Conservation (phyloP, 768 basidiomycete species). For the Lyophyllum shimeji region DNA sequence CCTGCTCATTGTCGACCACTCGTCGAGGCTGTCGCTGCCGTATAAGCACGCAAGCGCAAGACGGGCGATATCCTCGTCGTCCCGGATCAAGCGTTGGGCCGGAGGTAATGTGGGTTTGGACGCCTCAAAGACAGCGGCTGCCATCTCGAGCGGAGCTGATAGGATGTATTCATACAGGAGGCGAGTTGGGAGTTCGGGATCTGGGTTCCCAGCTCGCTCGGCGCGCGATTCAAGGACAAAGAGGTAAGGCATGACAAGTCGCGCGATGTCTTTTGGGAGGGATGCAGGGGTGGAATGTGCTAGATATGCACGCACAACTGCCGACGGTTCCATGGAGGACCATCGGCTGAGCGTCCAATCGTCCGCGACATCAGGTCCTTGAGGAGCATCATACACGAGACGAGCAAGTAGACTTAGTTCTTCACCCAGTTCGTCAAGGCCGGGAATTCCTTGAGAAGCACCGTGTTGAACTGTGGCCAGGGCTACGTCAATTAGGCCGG, state of each 20-base stretch:
- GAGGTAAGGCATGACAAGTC: slow-evolving; percentile 88
- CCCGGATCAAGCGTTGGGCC: slow-evolving; percentile 70
- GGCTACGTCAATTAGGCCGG: slow-evolving; percentile 79
- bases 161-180: slow-evolving; percentile 75
- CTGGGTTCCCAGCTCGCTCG: slow-evolving; percentile 75
- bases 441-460: slow-evolving; percentile 74
- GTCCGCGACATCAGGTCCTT: slow-evolving; percentile 41
- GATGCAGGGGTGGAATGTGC: slow-evolving; percentile 64
- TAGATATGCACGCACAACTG: slow-evolving; percentile 76
- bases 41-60: slow-evolving; percentile 89
- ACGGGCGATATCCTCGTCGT: slow-evolving; percentile 82
- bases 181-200: slow-evolving; percentile 62
- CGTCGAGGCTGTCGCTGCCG: slow-evolving; percentile 66
- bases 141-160: slow-evolving; percentile 61
- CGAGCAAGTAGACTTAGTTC: slow-evolving; percentile 86
- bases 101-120: slow-evolving; percentile 86
- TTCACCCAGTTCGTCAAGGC: slow-evolving; percentile 85
- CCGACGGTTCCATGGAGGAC: slow-evolving; percentile 62
- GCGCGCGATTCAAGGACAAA: slow-evolving; percentile 88
- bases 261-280: slow-evolving; percentile 65
- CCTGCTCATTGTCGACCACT: slow-evolving; percentile 83
- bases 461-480: slow-evolving; percentile 83
- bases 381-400: slow-evolving; percentile 80
- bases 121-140: slow-evolving; percentile 79
- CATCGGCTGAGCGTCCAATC: slow-evolving; percentile 81